Evolutionary conservation across 2,329 filamentous ascomycete species (phyloP).

Genomic region (Colletotrichum sp.): DNA sequence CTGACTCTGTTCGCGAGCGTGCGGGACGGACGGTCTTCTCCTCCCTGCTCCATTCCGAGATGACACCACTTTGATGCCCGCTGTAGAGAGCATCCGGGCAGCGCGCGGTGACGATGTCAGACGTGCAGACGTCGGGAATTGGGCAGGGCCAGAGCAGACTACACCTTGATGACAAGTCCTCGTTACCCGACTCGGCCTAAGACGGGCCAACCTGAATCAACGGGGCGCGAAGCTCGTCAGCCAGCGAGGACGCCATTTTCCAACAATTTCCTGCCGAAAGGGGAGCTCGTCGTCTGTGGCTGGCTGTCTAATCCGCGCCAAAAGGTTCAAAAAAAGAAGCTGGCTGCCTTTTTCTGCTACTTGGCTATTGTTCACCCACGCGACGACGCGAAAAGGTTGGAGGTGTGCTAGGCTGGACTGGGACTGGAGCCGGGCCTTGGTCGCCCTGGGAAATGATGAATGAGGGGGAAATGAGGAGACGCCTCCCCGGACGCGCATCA

Average conservation of each 20-base stretch:
- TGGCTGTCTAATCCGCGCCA: neutral
- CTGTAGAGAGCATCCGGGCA: neutral
- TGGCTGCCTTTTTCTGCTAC: neutral
- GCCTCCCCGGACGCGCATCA: neutral
- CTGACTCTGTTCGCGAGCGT: neutral
- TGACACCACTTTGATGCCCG: neutral
- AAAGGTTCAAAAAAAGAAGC: neutral
- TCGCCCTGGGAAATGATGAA: neutral
- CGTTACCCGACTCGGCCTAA: neutral
- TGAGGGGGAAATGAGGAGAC: constrained; percentile 9
- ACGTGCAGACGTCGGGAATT: neutral
- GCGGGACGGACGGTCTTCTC: neutral
- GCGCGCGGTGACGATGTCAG: neutral
- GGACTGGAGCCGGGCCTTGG: neutral
- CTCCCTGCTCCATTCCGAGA: neutral
- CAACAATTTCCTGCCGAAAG: neutral
- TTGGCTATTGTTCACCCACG: neutral
- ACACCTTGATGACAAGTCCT: neutral
- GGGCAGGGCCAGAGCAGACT: neutral
- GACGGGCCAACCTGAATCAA: neutral
- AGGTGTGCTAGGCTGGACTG: neutral
- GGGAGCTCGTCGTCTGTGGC: neutral
- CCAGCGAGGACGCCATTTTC: neutral
- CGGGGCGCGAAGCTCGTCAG: neutral
- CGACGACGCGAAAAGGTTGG: neutral